These are phyloP conservation scores for Goffeauzyma gilvescens DNA, from an alignment of 768 basidiomycete genomes.

Conservation along the genomic window DNA sequence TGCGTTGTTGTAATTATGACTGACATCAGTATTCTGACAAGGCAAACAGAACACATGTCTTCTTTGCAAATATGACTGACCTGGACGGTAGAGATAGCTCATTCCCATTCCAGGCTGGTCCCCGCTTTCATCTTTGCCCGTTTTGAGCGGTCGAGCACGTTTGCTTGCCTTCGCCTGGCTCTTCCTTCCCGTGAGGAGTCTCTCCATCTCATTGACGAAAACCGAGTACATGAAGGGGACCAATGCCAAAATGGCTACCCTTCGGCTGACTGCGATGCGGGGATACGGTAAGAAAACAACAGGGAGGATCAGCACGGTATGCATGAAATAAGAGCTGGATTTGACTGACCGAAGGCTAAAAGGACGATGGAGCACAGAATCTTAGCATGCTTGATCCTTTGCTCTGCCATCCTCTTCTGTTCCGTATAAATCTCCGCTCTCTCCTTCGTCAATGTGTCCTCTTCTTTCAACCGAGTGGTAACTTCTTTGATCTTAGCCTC, in stretches of 20 bases:
- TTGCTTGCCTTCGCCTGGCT: neutral
- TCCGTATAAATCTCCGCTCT: constrained; percentile 6
- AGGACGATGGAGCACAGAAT: constrained; percentile 8
- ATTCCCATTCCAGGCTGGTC: constrained; percentile 8
- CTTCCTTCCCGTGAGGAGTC: constrained; percentile 6
- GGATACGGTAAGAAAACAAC: no score
- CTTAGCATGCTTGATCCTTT: constrained; percentile 11
- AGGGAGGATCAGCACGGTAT: no score
- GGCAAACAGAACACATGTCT: neutral
- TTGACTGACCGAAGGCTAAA: constrained; percentile 8
- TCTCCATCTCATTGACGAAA: constrained; percentile 8
- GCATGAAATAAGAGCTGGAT: neutral
- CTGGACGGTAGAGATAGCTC: constrained; percentile 8
- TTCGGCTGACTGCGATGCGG: constrained; percentile 6
- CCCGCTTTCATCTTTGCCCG: constrained; percentile 3
- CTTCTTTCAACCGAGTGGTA: constrained; percentile 3
- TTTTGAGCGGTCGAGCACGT: constrained; percentile 1
- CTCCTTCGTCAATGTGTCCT: constrained; percentile 9
- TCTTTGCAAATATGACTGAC: neutral
- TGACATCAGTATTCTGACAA: neutral
- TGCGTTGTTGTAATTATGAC: neutral
- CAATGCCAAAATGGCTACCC: constrained; percentile 9
- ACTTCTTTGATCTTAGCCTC: constrained; percentile 8
- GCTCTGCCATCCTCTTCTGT: constrained; percentile 5
- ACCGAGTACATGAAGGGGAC: constrained; percentile 9